These are phyloP conservation scores for Eleusine indica DNA, from an alignment of 176 grass and related monocot species.

Conservation along the genomic window DNA sequence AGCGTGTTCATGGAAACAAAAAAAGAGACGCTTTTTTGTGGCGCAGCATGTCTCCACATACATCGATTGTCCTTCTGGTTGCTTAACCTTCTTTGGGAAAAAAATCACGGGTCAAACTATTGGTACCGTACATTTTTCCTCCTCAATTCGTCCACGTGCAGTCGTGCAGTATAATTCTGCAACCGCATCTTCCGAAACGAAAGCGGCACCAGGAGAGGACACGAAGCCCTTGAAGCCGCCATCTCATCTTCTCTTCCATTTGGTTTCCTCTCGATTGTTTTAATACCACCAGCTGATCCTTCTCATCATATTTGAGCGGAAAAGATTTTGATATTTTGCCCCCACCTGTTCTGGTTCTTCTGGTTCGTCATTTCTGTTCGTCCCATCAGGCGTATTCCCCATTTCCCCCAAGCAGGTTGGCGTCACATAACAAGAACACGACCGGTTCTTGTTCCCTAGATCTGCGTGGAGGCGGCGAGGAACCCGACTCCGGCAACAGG, in stretches of 20 bases:
- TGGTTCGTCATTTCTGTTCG: conserved; percentile 8
- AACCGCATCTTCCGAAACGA: background rate
- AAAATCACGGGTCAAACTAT: background rate
- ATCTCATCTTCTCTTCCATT: background rate
- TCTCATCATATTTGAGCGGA: background rate
- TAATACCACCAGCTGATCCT: background rate
- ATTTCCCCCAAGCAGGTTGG: background rate
- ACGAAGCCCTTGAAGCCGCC: conserved; percentile 14
- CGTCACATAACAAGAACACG: conserved; percentile 22
- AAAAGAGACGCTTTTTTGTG: background rate
- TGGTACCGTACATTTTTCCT: background rate
- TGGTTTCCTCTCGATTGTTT: conserved; percentile 16
- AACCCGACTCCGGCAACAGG: conserved; percentile 21
- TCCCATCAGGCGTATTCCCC: conserved; percentile 7
- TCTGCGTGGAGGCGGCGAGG: conserved; percentile 47
- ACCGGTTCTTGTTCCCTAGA: conserved; percentile 37
- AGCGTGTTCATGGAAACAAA: background rate
- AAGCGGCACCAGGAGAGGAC: background rate
- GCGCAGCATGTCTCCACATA: background rate
- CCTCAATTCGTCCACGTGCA: conserved; percentile 22
- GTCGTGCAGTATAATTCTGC: conserved; percentile 35
- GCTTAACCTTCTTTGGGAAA: background rate
- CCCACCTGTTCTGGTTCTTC: background rate
- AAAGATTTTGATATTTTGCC: background rate
- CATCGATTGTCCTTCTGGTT: background rate